Percentiles rank a stretch among this genome's conserved stretches.
Conservation (phyloP, 192 early-diverging fungal genomes). For the Linnemannia elongata region DNA sequence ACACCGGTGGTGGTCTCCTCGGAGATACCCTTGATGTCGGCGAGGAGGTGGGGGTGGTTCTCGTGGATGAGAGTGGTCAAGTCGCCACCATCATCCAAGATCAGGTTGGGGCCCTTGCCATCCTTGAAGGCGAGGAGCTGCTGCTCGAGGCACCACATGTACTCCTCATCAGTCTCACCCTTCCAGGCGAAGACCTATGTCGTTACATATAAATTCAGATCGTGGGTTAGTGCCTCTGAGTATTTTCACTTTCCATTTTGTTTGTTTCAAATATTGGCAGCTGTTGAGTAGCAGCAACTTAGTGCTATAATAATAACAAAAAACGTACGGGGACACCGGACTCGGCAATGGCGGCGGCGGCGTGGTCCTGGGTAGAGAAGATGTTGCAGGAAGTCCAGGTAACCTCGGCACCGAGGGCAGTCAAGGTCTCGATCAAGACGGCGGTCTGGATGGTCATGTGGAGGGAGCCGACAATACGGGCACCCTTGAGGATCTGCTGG, state of each 20-base stretch:
- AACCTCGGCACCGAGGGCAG: slow-evolving; percentile 95
- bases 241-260: neutral
- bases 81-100: slow-evolving; percentile 99
- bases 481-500: slow-evolving; percentile 89
- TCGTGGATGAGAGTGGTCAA: slow-evolving; percentile 97
- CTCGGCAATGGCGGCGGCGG: slow-evolving; percentile 97
- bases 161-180: slow-evolving; percentile 99
- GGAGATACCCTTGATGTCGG: slow-evolving; percentile 92
- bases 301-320: slow-evolving; percentile 27
- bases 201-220: slow-evolving; percentile 31
- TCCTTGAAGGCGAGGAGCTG: slow-evolving; percentile 93
- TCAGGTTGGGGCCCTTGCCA: slow-evolving; percentile 96
- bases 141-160: slow-evolving; percentile 99
- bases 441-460: slow-evolving; percentile 99
- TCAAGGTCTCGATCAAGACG: slow-evolving; percentile 97
- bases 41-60: slow-evolving; percentile 91
- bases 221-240: too few species aligned
- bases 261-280: slow-evolving; percentile 64
- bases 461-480: slow-evolving; percentile 97
- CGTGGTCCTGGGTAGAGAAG: slow-evolving; percentile 99
- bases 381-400: slow-evolving; percentile 76
- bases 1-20: slow-evolving; percentile 99
- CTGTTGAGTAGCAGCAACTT: too few species aligned
- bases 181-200: slow-evolving; percentile 91
- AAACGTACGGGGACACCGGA: slow-evolving; percentile 92